Conservation (phyloP, 2,329 filamentous ascomycete species). For the Metarhizium humberi region DNA sequence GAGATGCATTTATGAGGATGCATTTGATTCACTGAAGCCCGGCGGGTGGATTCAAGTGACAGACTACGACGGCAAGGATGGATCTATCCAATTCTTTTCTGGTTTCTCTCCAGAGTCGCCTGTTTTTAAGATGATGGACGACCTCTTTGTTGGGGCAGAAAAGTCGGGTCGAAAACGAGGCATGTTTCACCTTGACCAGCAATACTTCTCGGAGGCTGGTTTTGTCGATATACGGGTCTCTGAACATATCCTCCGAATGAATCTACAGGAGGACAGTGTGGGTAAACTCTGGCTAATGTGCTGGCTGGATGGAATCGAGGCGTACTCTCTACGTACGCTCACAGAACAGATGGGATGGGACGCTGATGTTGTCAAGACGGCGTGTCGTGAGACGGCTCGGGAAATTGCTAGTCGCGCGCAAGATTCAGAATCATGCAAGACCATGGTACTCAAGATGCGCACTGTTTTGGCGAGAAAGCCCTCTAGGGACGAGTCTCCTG, state of each 20-base stretch:
- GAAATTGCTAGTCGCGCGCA: conserved; percentile 41
- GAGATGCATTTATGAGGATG: conserved; percentile 43
- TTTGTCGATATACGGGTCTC: conserved; percentile 41
- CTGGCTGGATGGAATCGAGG: conserved; percentile 41
- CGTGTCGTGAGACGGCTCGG: conserved; percentile 36
- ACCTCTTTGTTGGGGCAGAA: conserved; percentile 33
- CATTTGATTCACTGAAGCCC: conserved; percentile 42
- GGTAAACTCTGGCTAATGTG: conserved; percentile 46
- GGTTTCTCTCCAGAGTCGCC: conserved; percentile 34
- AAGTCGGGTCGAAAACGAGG: conserved; percentile 36
- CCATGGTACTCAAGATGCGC: conserved; percentile 37
- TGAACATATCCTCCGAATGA: conserved; percentile 39
- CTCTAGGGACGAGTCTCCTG: neutral
- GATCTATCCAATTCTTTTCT: conserved; percentile 19
- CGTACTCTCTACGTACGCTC: conserved; percentile 37
- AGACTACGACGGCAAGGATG: conserved; percentile 41
- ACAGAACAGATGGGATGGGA: conserved; percentile 45
- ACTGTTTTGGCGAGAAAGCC: conserved; percentile 44
- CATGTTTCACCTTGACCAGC: conserved; percentile 34
- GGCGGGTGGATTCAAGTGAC: conserved; percentile 49
- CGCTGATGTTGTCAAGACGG: conserved; percentile 34
- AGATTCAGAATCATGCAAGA: conserved; percentile 31
- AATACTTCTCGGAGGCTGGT: conserved; percentile 35
- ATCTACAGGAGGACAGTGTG: conserved; percentile 32
- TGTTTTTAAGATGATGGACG: conserved; percentile 31